phyloP scores from a whole-genome alignment of 1,284 basidiomycete genomes.

The Boletellus sp. region DNA sequence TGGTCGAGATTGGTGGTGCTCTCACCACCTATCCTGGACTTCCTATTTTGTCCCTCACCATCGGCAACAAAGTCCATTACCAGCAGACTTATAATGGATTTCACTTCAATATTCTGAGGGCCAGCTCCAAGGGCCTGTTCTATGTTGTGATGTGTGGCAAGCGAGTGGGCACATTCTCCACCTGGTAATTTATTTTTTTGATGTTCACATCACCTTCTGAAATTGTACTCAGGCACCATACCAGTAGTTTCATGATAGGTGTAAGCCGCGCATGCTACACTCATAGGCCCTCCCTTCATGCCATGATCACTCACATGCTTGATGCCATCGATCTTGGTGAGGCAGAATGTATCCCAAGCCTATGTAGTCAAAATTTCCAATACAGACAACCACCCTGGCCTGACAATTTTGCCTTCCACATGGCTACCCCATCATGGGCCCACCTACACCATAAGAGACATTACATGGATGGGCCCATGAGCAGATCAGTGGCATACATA shows the following conservation, averaged over 20 bases:
- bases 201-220: too few relatives aligned
- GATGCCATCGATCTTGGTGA: not conserved
- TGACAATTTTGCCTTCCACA: too few relatives aligned
- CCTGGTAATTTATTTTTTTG: not conserved
- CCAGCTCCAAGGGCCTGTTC: not conserved
- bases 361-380: too few relatives aligned
- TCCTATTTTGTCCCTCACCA: not conserved
- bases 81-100: not conserved
- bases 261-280: not conserved
- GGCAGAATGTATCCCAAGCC: too few relatives aligned
- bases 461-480: too few relatives aligned
- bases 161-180: not conserved
- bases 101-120: not conserved
- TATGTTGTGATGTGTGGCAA: not conserved
- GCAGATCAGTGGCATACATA: too few relatives aligned
- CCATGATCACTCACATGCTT: not conserved
- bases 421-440: too few relatives aligned
- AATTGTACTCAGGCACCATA: not conserved
- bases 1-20: not conserved
- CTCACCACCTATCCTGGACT: not conserved
- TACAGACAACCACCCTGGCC: too few relatives aligned
- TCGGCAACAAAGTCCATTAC: not conserved
- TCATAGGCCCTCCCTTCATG: not conserved
- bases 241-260: not conserved
- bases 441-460: too few relatives aligned